phyloP scores from a whole-genome alignment of 2,329 filamentous ascomycete species.

The Aspergillus sclerotialis region DNA sequence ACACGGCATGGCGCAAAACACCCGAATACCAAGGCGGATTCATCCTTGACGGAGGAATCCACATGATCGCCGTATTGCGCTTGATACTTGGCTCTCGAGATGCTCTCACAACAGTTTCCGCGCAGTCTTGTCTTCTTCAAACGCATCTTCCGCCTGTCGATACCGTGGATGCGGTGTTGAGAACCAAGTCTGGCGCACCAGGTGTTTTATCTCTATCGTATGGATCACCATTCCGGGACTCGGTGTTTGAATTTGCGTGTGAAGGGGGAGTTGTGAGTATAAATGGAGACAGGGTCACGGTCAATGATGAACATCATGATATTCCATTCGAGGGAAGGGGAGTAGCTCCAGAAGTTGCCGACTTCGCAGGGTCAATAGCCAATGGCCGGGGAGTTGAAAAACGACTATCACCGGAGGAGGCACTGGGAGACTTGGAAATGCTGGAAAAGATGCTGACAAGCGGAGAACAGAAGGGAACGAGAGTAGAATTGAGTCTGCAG shows the following conservation, averaged over 20 bases:
- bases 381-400: conserved; percentile 34
- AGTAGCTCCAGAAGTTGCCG: conserved; percentile 46
- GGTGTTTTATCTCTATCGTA: conserved; percentile 47
- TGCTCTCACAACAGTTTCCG: conserved; percentile 38
- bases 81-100: conserved; percentile 41
- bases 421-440: conserved; percentile 46
- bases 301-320: conserved; percentile 32
- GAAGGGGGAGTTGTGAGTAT: conserved; percentile 46
- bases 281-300: conserved; percentile 26
- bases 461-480: conserved; percentile 23
- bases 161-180: conserved; percentile 47
- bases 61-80: conserved; percentile 47
- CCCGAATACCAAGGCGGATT: conserved; percentile 54
- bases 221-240: conserved; percentile 45
- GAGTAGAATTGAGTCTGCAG: conserved; percentile 17
- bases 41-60: conserved; percentile 53
- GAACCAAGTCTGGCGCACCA: conserved; percentile 41
- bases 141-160: conserved; percentile 50
- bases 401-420: conserved; percentile 45
- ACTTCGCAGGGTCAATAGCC: conserved; percentile 45
- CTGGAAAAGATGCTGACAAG: conserved; percentile 31
- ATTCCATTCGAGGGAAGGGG: conserved; percentile 44
- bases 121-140: conserved; percentile 45
- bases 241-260: conserved; percentile 44
- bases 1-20: conserved; percentile 50